Evolutionary conservation across 352 stramenopile species (phyloP), one percentile per base, ranked within the genome.

Genomic region (Phytophthora uliginosa): DNA sequence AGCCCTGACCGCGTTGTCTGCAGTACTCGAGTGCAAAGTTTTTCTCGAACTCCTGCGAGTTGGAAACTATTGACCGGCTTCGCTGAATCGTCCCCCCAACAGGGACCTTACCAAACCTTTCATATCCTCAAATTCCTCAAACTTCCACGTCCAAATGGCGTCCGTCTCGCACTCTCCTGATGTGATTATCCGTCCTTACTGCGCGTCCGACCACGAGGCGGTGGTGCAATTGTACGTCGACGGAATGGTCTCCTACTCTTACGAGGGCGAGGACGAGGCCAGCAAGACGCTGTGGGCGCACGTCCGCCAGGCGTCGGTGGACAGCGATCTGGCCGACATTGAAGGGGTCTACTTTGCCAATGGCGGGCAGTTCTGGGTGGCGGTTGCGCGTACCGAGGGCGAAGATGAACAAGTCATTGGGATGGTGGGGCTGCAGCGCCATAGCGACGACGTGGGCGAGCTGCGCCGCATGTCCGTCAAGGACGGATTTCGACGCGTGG

Each of bases 401-500:
- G 20, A 17, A 2, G 20, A 59, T 4, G 55, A 60, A 31, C 38
- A 67, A 12, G 13, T 83, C 0, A 38, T 86, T 22, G 81, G 78
- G 3, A 77, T 77, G 36, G 70, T 88, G 15, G 81, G 36, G 5
- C 63, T 86, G 8, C 76, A 86, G 62, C 38, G 38, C 4, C 78
- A 73, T 24, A 52, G 56, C 3, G 67, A 82, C 45, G 17, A 48
- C 5, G 63, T 70, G 24, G 77, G 66, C 31, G 76, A 82, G 55
- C 66, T 88, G 52, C 76, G 78, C 3, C 81, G 81, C 10, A 61
- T 88, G 62, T 79, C 76, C 4, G 73, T 88, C 31, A 73, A 76
- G 18, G 24, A 58, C 7, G 69, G 48, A 0, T 80, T 69, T 50
- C 81, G 76, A 18, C 78, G 78, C 22, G 56, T 68, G 10, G 78